Base-by-base conservation (phyloP, 345 rosid genomes). In the Arabis alpina region DNA sequence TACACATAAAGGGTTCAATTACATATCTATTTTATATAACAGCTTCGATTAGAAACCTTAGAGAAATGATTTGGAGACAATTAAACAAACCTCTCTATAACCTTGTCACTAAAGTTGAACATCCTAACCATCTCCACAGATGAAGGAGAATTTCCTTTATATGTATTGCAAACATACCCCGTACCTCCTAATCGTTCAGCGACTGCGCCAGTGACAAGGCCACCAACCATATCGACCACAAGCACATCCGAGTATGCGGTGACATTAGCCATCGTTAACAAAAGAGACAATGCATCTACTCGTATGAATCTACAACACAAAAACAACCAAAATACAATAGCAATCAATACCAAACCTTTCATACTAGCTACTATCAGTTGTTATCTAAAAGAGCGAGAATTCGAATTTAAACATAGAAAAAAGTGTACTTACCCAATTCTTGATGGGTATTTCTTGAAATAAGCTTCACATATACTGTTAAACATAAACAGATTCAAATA, bases 141-240 rank as follows among this genome's bases (percentile, higher is more conserved):
- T 75, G 75, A 79, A 5, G 90, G 95, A 3, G 64, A 66, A 13
- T 34, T 76, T 67, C 89, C 97, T 59, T 80, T 70, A 72, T 77
- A 82, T 51, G 87, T 74, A 67, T 80, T 86, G 80, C 98, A 93
- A 53, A 87, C 89, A 66, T 77, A 82, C 76, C 97, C 97, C 30
- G 89, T 78, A 75, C 89, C 97, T 80, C 97, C 97, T 79, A 89
- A 77, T 44, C 96, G 84, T 73, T 91, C 97, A 54, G 97, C 96
- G 64, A 94, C 93, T 41, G 96, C 97, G 76, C 97, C 97, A 70
- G 96, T 85, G 69, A 94, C 71, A 69, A 94, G 93, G 40, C 97
- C 99, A 72, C 96, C 97, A 76, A 89, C 88, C 90, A 82, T 84
- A 83, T 94, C 99, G 59, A 87, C 83, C 30, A 91, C 88, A 64